phyloP scores from a whole-genome alignment of 345 rosid species.

The Boechera retrofracta region DNA sequence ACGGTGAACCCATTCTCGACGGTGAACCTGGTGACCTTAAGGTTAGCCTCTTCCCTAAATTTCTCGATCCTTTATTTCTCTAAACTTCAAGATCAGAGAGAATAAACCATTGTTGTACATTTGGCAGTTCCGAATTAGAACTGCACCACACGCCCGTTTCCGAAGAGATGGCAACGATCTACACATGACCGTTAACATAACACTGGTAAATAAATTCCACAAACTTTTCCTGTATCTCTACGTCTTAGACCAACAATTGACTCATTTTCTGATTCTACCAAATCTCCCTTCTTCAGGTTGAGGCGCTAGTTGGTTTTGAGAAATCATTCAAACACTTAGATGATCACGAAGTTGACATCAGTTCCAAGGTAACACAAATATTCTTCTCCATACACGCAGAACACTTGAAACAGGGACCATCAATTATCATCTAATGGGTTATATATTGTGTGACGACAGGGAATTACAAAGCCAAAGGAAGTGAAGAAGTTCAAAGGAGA shows the following conservation, averaged over 20 bases:
- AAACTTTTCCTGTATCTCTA: not conserved
- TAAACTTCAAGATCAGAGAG: not conserved
- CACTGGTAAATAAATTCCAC: constrained; percentile 60
- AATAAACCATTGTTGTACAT: not conserved
- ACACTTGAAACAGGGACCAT: not conserved
- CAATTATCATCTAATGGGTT: not conserved
- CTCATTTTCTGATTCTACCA: not conserved
- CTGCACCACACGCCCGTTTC: constrained; percentile 83
- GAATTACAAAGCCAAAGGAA: constrained; percentile 91
- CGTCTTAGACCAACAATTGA: constrained; percentile 10
- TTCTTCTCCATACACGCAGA: not conserved
- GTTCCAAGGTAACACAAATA: constrained; percentile 67
- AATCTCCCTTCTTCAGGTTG: constrained; percentile 56
- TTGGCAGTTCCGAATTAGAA: constrained; percentile 83
- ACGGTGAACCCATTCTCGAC: constrained; percentile 92
- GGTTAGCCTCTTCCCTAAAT: constrained; percentile 52
- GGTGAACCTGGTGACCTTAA: constrained; percentile 99
- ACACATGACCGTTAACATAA: constrained; percentile 82
- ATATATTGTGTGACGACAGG: constrained; percentile 53
- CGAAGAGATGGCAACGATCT: constrained; percentile 90
- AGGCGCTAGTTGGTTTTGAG: constrained; percentile 98
- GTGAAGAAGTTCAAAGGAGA: constrained; percentile 90
- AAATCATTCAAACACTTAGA: constrained; percentile 93
- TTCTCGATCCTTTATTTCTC: not conserved
- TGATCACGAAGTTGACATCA: constrained; percentile 83